Base-by-base conservation (phyloP, 352 stramenopile genomes). In the Phytophthora uliginosa region DNA sequence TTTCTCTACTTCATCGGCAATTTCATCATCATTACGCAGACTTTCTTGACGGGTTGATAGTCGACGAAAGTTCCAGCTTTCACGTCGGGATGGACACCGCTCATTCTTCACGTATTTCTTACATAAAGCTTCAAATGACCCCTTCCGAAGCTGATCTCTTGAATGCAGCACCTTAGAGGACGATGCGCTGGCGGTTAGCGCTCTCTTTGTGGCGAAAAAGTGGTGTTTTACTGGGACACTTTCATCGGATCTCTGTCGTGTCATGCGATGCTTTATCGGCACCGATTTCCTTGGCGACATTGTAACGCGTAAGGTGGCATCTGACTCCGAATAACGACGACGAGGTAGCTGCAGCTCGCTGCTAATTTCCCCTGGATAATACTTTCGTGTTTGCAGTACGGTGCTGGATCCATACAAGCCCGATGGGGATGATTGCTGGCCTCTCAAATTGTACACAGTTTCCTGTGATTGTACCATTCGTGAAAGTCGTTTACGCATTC, bases 401-500 rank as follows among this genome's bases (percentile, higher is more conserved):
- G 50, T 56, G 28, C 9, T 22, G 2, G 8, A 2, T 57, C 34
- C 22, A 66, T 45, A 51, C 26, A 61, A 48, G 33, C 51, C 55
- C 56, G 55, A 31, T 45, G 34, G 61, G 6, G 50, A 61, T 54
- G 53, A 59, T 8, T 57, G 47, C n/a, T 63, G 33, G 13, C 15
- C 31, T 55, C 22, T 59, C 22, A 91, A 75, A 48, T 15, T 57
- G 12, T 22, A 9, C 24, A 45, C 9, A 51, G 38, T 53, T 12
- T 69, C 60, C 8, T n/a, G 18, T 40, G 62, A 38, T 15, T 66
- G 61, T 56, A 57, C 13, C 26, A 79, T 79, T 59, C 62, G 42
- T 17, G 72, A 76, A 60, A 79, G 62, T 2, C 86, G 72, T 59
- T 93, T 94, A 7, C 86, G 78, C 85, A 93, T 94, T 38, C 86